Percentiles rank a stretch among this genome's conserved stretches.
These are phyloP conservation scores for Leccinum imitatum DNA, from an alignment of 768 basidiomycete species.

Conservation along the genomic window DNA sequence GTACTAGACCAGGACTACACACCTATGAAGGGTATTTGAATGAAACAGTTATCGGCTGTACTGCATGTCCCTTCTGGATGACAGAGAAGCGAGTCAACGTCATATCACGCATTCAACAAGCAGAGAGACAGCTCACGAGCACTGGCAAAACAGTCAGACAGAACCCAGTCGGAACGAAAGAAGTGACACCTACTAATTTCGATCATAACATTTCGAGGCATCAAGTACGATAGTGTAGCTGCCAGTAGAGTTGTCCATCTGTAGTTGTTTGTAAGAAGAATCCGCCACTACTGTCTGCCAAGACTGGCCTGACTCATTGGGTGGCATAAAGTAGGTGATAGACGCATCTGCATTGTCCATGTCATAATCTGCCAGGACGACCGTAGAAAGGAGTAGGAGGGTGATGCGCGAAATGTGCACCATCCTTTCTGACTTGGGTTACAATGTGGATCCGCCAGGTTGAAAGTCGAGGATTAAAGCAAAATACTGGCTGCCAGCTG, in stretches of 20 bases:
- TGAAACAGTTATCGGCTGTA: constrained; percentile 11
- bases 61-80: constrained; percentile 19
- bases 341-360: no score
- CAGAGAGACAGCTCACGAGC: constrained; percentile 11
- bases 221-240: constrained; percentile 16
- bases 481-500: not conserved
- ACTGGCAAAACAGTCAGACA: constrained; percentile 10
- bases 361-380: no score
- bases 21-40: constrained; percentile 26
- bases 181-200: constrained; percentile 23
- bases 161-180: not conserved
- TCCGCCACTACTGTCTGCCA: no score
- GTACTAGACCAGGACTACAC: not conserved
- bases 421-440: not conserved
- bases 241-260: constrained; percentile 17
- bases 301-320: no score
- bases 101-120: not conserved
- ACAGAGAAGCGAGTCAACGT: not conserved
- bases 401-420: not conserved
- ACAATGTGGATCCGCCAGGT: not conserved
- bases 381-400: constrained; percentile 9
- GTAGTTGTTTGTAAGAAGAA: not conserved
- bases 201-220: constrained; percentile 19
- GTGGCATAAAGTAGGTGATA: no score
- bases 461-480: not conserved